A percentile compares a stretch with the other conserved stretches of the same genome.
Evolutionary conservation across 768 basidiomycete species (phyloP).

Genomic region (Xerocomus spinulosus): DNA sequence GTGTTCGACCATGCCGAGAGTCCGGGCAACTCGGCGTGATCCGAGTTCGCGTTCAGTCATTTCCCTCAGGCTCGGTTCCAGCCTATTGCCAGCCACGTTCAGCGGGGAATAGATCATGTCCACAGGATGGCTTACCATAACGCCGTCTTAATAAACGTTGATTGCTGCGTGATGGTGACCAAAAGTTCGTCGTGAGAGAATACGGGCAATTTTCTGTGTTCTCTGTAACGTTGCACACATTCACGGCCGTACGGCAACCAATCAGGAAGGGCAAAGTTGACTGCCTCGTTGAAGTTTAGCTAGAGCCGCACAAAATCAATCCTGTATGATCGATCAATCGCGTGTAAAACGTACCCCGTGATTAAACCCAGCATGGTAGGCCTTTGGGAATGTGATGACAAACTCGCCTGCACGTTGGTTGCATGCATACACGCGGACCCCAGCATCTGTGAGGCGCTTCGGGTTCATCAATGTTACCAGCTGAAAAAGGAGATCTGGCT

Average conservation of each 20-base stretch:
- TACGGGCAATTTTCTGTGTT: slow-evolving; percentile 89
- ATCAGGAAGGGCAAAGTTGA: slow-evolving; percentile 95
- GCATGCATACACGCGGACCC: slow-evolving; percentile 88
- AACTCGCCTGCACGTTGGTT: slow-evolving; percentile 98
- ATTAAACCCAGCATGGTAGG: slow-evolving; percentile 97
- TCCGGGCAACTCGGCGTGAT: slow-evolving; percentile 60
- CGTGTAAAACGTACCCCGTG: slow-evolving; percentile 72
- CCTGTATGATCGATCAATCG: slow-evolving; percentile 19
- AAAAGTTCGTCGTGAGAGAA: slow-evolving; percentile 98
- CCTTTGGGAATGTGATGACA: slow-evolving; percentile 96
- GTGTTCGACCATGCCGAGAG: slow-evolving; percentile 57
- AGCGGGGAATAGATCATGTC: slow-evolving; percentile 16
- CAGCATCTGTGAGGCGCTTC: slow-evolving; percentile 75
- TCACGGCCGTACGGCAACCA: slow-evolving; percentile 87
- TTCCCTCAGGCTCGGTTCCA: slow-evolving; percentile 76
- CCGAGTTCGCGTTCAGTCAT: slow-evolving; percentile 84
- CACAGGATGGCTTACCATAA: slow-evolving; percentile 61
- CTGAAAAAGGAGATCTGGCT: slow-evolving; percentile 95
- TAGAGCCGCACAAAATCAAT: slow-evolving; percentile 35
- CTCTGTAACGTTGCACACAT: slow-evolving; percentile 86
- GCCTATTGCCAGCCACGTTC: slow-evolving; percentile 45
- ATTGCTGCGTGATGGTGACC: slow-evolving; percentile 96
- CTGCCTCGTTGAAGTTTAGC: slow-evolving; percentile 99
- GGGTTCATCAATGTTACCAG: slow-evolving; percentile 98
- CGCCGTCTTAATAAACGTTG: slow-evolving; percentile 86